Percentiles rank a stretch among this genome's conserved stretches.
These are phyloP conservation scores for Phalaenopsis equestris DNA, from an alignment of 106 monocot genomes.

Conservation along the genomic window DNA sequence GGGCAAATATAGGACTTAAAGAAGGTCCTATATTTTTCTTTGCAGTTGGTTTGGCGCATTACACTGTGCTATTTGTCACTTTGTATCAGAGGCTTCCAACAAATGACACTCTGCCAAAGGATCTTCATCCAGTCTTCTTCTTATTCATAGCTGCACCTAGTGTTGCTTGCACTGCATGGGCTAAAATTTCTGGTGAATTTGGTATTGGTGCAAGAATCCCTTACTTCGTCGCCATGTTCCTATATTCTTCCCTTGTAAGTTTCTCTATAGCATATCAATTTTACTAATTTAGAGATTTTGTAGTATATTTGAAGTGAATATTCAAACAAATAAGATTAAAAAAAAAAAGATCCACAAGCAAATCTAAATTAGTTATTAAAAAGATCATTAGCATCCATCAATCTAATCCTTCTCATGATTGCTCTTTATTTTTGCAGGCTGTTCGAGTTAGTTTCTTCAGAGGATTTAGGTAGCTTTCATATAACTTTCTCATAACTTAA, in stretches of 20 bases:
- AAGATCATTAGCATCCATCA: not conserved
- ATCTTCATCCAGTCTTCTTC: constrained; percentile 22
- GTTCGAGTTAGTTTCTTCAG: constrained; percentile 77
- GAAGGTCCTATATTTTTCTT: constrained; percentile 16
- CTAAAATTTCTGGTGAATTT: constrained; percentile 10
- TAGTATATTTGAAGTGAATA: not conserved
- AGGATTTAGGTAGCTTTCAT: constrained; percentile 50
- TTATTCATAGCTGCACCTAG: constrained; percentile 12
- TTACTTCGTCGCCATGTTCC: constrained; percentile 20
- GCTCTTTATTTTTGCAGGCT: constrained; percentile 32
- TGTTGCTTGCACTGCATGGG: constrained; percentile 18
- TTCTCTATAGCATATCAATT: not conserved
- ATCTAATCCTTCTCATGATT: not conserved
- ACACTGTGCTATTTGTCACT: constrained; percentile 19
- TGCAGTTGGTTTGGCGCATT: constrained; percentile 16
- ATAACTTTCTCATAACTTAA: not conserved
- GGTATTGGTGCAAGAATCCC: constrained; percentile 1
- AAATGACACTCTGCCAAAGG: constrained; percentile 16
- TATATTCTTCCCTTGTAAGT: constrained; percentile 24
- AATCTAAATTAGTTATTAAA: no score
- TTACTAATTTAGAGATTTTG: not conserved
- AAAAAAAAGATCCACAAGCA: no score
- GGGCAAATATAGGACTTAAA: not conserved
- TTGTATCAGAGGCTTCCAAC: constrained; percentile 21
- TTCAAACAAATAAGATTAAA: no score